Base-by-base conservation (phyloP, 352 stramenopile species). In the Phytophthora hybrid region DNA sequence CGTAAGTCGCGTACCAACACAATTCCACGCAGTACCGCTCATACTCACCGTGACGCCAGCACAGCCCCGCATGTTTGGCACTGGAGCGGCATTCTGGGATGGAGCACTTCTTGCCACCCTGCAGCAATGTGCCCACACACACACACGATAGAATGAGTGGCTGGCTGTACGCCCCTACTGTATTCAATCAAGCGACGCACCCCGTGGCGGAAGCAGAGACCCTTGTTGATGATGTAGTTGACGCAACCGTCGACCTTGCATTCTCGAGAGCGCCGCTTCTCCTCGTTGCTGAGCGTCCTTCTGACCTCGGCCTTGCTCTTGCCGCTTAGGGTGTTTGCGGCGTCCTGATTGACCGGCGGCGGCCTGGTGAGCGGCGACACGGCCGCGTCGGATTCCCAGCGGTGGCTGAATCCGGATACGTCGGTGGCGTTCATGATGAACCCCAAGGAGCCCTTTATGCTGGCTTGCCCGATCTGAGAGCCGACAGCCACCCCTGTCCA, bases 221-320 rank as follows among this genome's bases (percentile, higher is more conserved):
- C 78, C 26, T 72, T 72, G 62, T 83, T 79, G 62, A 85, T 79
- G 47, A 80, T 79, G 69, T 85, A 85, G 61, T 79, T 80, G 32
- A 71, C 58, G 57, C 78, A 85, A 53, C 73, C 78, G 31, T 76
- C 69, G 23, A 80, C 51, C 51, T 76, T 78, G 64, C 78, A 85
- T 51, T 74, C 55, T 8, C 78, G 71, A 13, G 72, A 72, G 51
- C 71, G 59, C 4, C 74, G 68, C 64, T 82, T 81, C 64, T 80
- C 61, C 39, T 77, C 71, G 49, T 58, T 49, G 23, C 31, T 54
- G 34, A 68, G 61, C 4, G 32, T 31, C 37, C 49, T 53, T 21
- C 18, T 52, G 14, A 62, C 37, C 39, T 62, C 52, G 77, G 37
- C 77, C 67, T 21, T 74, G 46, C 4, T 10, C 46, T 52, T 23